Conservation (phyloP, 2,329 filamentous ascomycete genomes). For the Rhytidhysteron rufulum region DNA sequence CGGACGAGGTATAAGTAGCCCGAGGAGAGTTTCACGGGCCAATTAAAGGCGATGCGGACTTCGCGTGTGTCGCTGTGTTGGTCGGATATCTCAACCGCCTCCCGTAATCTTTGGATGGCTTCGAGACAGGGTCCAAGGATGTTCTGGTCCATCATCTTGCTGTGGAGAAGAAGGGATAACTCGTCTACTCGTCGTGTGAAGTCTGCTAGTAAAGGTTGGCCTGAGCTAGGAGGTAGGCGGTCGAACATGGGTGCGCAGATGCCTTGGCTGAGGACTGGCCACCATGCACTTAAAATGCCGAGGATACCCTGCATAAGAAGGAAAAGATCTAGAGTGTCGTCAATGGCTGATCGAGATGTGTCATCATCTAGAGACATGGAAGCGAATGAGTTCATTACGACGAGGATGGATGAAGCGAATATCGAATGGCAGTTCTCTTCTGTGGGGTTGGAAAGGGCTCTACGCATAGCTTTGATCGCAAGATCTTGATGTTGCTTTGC, state of each 20-base stretch:
- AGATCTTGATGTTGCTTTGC: conserved; percentile 35
- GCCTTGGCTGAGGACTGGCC: conserved; percentile 17
- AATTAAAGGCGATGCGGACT: conserved; percentile 31
- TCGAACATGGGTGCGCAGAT: conserved; percentile 20
- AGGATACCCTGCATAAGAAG: conserved; percentile 32
- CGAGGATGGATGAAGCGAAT: conserved; percentile 26
- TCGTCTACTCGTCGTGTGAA: conserved; percentile 17
- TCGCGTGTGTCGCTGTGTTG: conserved; percentile 27
- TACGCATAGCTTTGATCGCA: conserved; percentile 28
- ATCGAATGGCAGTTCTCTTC: conserved; percentile 27
- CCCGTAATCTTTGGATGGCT: conserved; percentile 16
- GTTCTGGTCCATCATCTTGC: conserved; percentile 13
- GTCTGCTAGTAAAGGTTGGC: conserved; percentile 25
- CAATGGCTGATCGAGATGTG: conserved; percentile 16
- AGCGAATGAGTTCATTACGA: conserved; percentile 28
- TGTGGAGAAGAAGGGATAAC: conserved; percentile 18
- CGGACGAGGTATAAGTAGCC: conserved; percentile 30
- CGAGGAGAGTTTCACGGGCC: conserved; percentile 33
- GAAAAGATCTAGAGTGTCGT: conserved; percentile 32
- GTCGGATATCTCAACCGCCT: conserved; percentile 17
- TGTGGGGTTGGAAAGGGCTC: conserved; percentile 24
- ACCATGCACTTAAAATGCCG: conserved; percentile 21
- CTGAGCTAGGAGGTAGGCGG: conserved; percentile 15
- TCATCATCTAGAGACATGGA: conserved; percentile 13
- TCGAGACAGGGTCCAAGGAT: conserved; percentile 14